Evolutionary conservation across 2,329 filamentous ascomycete species (phyloP), one percentile per base, ranked within the genome.

Genomic region (Tolypocladium capitatum): DNA sequence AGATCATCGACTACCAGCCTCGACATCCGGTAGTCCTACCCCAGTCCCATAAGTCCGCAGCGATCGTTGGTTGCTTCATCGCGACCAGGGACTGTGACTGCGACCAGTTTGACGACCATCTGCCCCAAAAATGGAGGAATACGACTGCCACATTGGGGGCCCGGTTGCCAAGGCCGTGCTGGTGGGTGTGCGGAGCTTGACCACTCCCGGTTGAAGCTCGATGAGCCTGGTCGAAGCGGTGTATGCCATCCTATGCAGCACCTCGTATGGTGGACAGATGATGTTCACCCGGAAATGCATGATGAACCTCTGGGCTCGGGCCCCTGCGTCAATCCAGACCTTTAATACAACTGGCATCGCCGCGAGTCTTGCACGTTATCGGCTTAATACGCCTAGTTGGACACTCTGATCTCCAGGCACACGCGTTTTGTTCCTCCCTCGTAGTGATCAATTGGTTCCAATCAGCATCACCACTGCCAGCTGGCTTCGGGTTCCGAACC

Each of bases 101-200:
- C 2, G 46, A 45, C 50, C 50, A 52, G 11, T 48, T 52, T 14
- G 38, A 40, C 4, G 33, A 36, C 3, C 46, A 52, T 2, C 50
- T 48, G 27, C 50, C 50, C 48, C 50, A 52, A n/a, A 48, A 52
- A 43, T 52, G 50, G 11, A 52, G 50, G 16, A 52, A 48, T 11
- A 52, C 40, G 28, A 52, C 14, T 31, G 48, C 46, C 4, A 31
- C n/a, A 11, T 32, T 33, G 2, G 20, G 16, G 31, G 14, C 20
- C 16, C n/a, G 14, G 27, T 24, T 21, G 30, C 27, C 2, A 14
- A 21, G 9, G 42, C 18, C 11, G n/a, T 4, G 18, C 7, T 10
- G 31, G 20, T 16, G 8, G 46, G 46, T 14, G 20, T 33, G n/a
- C 38, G 34, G 36, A 43, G 18, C 20, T 18, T 7, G 21, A 33